phyloP scores from a whole-genome alignment of 1,284 basidiomycete species.

The Stygiomarasmius scandens region DNA sequence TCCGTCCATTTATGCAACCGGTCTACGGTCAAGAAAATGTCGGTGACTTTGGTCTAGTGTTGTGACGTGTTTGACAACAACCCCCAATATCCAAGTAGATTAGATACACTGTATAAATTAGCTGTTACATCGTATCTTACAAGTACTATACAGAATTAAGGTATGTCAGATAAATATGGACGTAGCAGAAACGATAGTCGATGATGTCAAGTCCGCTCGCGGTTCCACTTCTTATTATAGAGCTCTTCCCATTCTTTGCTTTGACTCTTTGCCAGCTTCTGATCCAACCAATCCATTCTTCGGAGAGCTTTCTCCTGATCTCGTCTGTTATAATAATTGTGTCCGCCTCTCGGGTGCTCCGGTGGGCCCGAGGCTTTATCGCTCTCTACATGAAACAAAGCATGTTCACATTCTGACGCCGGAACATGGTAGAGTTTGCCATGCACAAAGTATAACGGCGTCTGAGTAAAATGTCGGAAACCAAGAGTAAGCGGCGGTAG shows the following conservation, averaged over 20 bases:
- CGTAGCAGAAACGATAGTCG: not conserved
- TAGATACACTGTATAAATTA: too few relatives aligned
- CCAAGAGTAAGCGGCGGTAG: slow-evolving; percentile 51
- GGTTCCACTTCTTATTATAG: slow-evolving; percentile 24
- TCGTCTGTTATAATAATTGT: slow-evolving; percentile 61
- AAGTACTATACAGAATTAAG: too few relatives aligned
- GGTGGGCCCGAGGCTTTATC: slow-evolving; percentile 10
- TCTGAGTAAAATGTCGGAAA: slow-evolving; percentile 51
- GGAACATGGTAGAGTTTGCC: slow-evolving; percentile 50
- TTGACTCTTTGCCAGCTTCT: slow-evolving; percentile 29
- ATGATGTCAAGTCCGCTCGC: not conserved
- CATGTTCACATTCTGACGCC: slow-evolving; percentile 44
- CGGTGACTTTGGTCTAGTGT: not conserved
- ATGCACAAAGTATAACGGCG: slow-evolving; percentile 49
- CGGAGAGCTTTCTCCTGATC: slow-evolving; percentile 49
- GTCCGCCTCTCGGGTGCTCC: slow-evolving; percentile 50
- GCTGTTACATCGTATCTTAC: too few relatives aligned
- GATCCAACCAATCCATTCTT: slow-evolving; percentile 45
- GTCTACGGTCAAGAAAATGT: not conserved
- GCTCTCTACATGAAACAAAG: slow-evolving; percentile 41
- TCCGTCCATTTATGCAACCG: slow-evolving; percentile 13
- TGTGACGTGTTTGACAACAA: not conserved
- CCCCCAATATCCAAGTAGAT: too few relatives aligned
- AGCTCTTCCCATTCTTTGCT: slow-evolving; percentile 31
- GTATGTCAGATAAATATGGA: too few relatives aligned